Evolutionary conservation across 106 monocot genomes (phyloP).

Genomic region (Apostasia shenzhenica): DNA sequence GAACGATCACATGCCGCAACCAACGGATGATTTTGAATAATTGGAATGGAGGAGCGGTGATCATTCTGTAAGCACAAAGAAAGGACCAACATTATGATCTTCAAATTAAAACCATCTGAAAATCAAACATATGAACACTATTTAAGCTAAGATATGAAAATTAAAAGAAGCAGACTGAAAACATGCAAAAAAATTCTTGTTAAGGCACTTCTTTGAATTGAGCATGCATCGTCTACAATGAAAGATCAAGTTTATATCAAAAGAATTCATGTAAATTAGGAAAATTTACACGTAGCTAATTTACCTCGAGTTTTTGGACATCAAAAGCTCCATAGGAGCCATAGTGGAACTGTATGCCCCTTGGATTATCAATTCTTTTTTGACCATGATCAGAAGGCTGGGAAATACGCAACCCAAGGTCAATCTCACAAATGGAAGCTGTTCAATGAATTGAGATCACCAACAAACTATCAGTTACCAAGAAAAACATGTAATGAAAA

Average conservation of each 20-base stretch:
- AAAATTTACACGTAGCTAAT: background rate
- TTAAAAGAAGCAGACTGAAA: background rate
- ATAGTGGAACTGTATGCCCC: constrained; percentile 14
- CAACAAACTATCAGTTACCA: background rate
- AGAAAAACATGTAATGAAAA: background rate
- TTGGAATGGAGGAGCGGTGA: constrained; percentile 11
- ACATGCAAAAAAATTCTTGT: too few relatives aligned
- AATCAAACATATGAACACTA: background rate
- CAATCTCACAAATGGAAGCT: constrained; percentile 18
- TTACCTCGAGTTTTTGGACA: constrained; percentile 24
- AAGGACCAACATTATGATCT: background rate
- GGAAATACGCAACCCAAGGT: constrained; percentile 60
- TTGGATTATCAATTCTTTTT: constrained; percentile 15
- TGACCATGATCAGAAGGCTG: constrained; percentile 32
- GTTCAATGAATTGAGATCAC: background rate
- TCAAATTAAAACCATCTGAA: background rate
- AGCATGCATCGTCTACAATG: too few relatives aligned
- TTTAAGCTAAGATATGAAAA: background rate
- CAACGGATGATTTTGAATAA: constrained; percentile 21
- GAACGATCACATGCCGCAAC: constrained; percentile 16
- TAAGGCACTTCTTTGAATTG: background rate
- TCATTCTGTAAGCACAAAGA: constrained; percentile 23
- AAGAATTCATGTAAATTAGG: too few relatives aligned
- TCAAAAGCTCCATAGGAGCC: constrained; percentile 20
- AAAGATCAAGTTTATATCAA: too few relatives aligned